Evolutionary conservation across 140 eudicot species (phyloP), one percentile per base, ranked within the genome.

Genomic region (Erigeron philadelphicus): DNA sequence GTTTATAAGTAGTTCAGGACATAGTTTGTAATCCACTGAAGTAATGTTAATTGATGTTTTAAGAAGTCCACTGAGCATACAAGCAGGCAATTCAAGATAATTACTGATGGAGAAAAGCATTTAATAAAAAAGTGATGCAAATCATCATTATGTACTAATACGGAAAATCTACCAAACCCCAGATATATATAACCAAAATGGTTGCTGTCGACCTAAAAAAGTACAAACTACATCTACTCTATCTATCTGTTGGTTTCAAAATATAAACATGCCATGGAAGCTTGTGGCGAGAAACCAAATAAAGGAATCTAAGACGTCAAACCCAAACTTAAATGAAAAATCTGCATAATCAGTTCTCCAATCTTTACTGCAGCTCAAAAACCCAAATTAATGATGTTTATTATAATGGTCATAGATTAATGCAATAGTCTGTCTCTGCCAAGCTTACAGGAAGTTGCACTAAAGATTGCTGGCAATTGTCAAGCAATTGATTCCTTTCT

Each of bases 381-480:
- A 3, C 38, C 38, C 57, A 53, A 15, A 35, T 35, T 9, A 60
- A 12, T 31, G 35, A 15, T 16, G 46, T 45, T 58, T 44, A 31
- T 31, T 31, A 58, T 16, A 59, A 42, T 47, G 43, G 63, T 75
- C 67, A 79, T 23, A 80, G 64, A 66, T 61, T 68, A 31, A 75
- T 68, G 76, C 81, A 64, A 25, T 75, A 81, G 45, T 69, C 75
- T 50, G 80, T 71, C 65, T 69, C 76, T 50, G 80, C 71, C 65
- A 83, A 78, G 81, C 76, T 79, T 66, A 66, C 41, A 42, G 53
- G 71, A 66, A 66, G 21, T 41, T 77, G 70, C 23, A 82, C 82
- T 8, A 81, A 71, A 48, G 79, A 76, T 46, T 82, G 84, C 49
- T 76, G 84, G 62, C 60, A 77, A 66, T 59, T 75, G 77, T 76